Evolutionary conservation across 345 rosid genomes (phyloP), one percentile per base, ranked within the genome.

Genomic region (Brassica nigra): DNA sequence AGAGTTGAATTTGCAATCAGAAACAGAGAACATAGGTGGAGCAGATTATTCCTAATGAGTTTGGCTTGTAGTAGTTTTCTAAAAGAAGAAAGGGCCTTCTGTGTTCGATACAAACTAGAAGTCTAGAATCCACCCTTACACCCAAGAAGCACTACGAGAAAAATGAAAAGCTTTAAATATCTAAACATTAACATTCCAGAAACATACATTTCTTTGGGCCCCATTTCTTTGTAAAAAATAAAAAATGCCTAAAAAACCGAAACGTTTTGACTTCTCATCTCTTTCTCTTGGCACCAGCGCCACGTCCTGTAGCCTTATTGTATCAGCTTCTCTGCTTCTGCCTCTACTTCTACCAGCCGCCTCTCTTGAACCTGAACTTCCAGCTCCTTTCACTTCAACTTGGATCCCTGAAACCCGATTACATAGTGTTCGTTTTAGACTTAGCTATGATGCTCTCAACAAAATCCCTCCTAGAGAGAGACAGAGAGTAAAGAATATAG

Each of bases 211-310:
- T 28, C 49, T 36, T 6, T 18, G 59, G 27, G 27, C 27, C 27
- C 27, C 27, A 23, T 23, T 23, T 23, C 27, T 23, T 23, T 23
- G 27, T 23, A 23, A 23, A 23, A 23, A 23, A 23, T 23, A 23
- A 23, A 70, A 70, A n/a, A 3, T 70, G 68, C 73, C 52, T 77
- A 37, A 70, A 70, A 42, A 52, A 57, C 37, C 28, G 16, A 44
- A 8, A 29, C 42, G 2, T 52, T 59, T 67, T 55, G 65, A 55
- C 49, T 49, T 49, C 68, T 76, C 54, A 91, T 83, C 95, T 86
- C 89, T 88, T 95, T 85, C 99, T 80, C 89, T 95, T 84, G 67
- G 87, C 18, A 36, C 88, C 87, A 6, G 91, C 84, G 83, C 84
- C 90, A 54, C 95, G 91, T 81, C 92, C 87, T 8, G 94, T 86